These are phyloP conservation scores for Abortiporus biennis DNA, from an alignment of 1,284 basidiomycete species.

Conservation along the genomic window DNA sequence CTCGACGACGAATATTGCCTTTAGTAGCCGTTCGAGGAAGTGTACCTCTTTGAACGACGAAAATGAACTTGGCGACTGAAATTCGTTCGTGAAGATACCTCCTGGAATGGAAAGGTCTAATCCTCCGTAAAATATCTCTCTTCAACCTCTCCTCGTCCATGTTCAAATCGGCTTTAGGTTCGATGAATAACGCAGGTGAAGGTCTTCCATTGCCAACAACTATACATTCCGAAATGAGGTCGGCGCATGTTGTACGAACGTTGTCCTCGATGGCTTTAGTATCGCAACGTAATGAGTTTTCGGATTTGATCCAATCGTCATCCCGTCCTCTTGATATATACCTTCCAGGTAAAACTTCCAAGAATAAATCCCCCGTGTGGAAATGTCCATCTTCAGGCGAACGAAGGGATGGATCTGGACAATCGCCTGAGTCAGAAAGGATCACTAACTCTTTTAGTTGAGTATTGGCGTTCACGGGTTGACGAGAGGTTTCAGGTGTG, in stretches of 20 bases:
- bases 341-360: conserved; percentile 44
- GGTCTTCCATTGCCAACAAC: conserved; percentile 62
- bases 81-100: conserved; percentile 68
- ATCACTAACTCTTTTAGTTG: conserved; percentile 61
- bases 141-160: conserved; percentile 47
- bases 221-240: conserved; percentile 53
- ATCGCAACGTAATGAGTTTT: conserved; percentile 66
- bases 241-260: conserved; percentile 45
- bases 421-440: conserved; percentile 55
- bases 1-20: conserved; percentile 61
- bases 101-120: conserved; percentile 53
- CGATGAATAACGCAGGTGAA: conserved; percentile 63
- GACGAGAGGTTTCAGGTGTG: conserved; percentile 35
- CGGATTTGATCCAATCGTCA: conserved; percentile 77
- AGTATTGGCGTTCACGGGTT: conserved; percentile 41
- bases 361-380: conserved; percentile 72
- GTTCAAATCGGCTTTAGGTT: conserved; percentile 39
- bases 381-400: conserved; percentile 51
- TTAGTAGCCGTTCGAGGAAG: conserved; percentile 64
- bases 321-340: conserved; percentile 63
- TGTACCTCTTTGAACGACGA: conserved; percentile 47
- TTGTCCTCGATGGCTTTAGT: conserved; percentile 75
- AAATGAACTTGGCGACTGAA: conserved; percentile 43
- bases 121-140: conserved; percentile 60
- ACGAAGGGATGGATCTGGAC: conserved; percentile 55